Evolutionary conservation across 805 yeast genomes (phyloP).

Genomic region (Schizosaccharomyces octosporus): DNA sequence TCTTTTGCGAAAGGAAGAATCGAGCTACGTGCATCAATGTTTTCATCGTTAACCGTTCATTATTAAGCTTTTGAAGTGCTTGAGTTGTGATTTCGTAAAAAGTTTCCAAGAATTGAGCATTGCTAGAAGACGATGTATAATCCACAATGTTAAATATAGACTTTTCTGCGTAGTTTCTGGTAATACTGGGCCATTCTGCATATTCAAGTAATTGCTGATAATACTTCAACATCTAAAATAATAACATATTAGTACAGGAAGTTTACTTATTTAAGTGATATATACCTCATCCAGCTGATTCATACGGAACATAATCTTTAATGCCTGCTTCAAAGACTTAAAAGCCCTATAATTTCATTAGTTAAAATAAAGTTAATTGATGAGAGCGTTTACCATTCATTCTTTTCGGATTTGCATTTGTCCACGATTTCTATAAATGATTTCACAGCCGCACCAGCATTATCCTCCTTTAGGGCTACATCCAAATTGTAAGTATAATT

Average conservation of each 20-base stretch:
- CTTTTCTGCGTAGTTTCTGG: conserved; percentile 15
- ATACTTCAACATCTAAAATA: conserved; percentile 8
- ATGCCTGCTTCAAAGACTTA: conserved; percentile 15
- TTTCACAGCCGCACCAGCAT: conserved; percentile 13
- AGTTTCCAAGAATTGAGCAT: conserved; percentile 10
- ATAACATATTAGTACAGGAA: background rate
- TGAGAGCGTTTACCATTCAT: conserved; percentile 3
- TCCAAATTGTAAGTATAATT: too few species aligned
- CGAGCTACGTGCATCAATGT: conserved; percentile 14
- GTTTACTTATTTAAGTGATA: background rate
- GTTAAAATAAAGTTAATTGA: background rate
- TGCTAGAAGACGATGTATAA: conserved; percentile 8
- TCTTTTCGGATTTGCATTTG: conserved; percentile 11
- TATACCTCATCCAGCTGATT: conserved; percentile 6
- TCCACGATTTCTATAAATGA: conserved; percentile 12
- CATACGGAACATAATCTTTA: conserved; percentile 12
- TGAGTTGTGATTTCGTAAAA: conserved; percentile 11
- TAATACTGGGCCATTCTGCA: conserved; percentile 8
- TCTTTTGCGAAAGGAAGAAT: conserved; percentile 11
- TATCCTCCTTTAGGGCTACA: conserved; percentile 13
- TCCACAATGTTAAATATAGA: conserved; percentile 14
- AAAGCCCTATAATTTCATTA: conserved; percentile 12
- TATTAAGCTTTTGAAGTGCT: conserved; percentile 9
- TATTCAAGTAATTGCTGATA: conserved; percentile 8
- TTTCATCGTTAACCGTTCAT: conserved; percentile 13